A percentile compares a stretch with the other conserved stretches of the same genome.
Evolutionary conservation across 257 asterid species (phyloP).

Genomic region (Solanum neorickii): DNA sequence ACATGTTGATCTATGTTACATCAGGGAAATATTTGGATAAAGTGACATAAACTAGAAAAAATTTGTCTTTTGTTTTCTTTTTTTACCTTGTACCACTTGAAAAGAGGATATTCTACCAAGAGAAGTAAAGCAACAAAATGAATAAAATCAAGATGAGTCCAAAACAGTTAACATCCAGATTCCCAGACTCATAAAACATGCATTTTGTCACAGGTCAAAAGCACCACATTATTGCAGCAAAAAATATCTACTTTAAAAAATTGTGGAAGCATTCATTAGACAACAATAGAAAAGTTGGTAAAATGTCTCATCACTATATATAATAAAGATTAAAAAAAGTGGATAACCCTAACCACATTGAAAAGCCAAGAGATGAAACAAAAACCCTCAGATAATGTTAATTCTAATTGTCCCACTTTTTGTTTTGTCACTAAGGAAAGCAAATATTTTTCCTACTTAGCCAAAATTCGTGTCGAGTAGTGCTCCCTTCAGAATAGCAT

Average conservation of each 20-base stretch:
- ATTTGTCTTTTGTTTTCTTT: not conserved
- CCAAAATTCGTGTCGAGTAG: too few relatives aligned
- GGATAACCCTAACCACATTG: not conserved
- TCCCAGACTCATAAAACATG: not conserved
- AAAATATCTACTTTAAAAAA: not conserved
- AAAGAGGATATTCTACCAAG: not conserved
- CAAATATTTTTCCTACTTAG: too few relatives aligned
- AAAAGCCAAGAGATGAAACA: not conserved
- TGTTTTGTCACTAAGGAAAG: not conserved
- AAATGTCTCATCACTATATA: not conserved
- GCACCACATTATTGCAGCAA: not conserved
- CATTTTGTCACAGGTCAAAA: not conserved
- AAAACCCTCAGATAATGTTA: not conserved
- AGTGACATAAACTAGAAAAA: not conserved
- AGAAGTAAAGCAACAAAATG: not conserved
- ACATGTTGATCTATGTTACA: not conserved
- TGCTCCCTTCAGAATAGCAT: too few relatives aligned
- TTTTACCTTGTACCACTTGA: not conserved
- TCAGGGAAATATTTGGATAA: not conserved
- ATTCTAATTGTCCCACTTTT: not conserved
- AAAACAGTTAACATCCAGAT: not conserved
- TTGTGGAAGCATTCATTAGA: constrained; percentile 3
- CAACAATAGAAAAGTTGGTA: constrained; percentile 18
- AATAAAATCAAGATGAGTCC: not conserved
- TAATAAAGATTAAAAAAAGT: not conserved